Evolutionary conservation across 2,329 filamentous ascomycete species (phyloP).

Genomic region (Aspergillus sp.): DNA sequence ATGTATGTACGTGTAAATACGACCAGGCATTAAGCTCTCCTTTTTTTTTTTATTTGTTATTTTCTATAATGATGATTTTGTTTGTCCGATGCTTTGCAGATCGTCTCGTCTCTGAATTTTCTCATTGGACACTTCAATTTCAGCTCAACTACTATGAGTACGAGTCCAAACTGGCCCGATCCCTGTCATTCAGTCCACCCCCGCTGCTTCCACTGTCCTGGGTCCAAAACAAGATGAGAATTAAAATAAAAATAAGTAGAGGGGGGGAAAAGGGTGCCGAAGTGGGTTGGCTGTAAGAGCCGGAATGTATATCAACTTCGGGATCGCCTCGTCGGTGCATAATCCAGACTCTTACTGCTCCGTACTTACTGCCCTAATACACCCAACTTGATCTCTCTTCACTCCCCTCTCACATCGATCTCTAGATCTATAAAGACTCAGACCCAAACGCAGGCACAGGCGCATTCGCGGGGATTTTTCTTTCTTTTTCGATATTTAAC

Average conservation of each 20-base stretch:
- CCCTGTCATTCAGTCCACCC: conserved; percentile 14
- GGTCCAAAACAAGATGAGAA: conserved; percentile 9
- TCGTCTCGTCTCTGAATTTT: neutral
- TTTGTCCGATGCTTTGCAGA: neutral
- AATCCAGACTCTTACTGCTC: neutral
- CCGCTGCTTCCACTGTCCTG: conserved; percentile 22
- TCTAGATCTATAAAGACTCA: neutral
- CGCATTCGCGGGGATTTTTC: neutral
- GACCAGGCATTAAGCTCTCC: neutral
- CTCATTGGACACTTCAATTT: neutral
- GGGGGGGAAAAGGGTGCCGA: neutral
- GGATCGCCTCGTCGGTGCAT: conserved; percentile 18
- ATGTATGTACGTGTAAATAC: neutral
- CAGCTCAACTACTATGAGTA: neutral
- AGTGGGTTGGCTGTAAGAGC: neutral
- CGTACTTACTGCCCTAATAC: neutral
- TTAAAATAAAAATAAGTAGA: conserved; percentile 3
- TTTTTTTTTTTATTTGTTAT: neutral
- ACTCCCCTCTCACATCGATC: neutral
- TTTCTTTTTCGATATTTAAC: neutral
- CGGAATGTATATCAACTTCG: conserved; percentile 22
- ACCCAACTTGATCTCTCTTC: neutral
- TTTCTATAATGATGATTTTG: neutral
- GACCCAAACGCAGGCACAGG: neutral
- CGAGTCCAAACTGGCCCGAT: conserved; percentile 9